Evolutionary conservation across 2,329 filamentous ascomycete species (phyloP).

Genomic region (Thelonectria rubi): DNA sequence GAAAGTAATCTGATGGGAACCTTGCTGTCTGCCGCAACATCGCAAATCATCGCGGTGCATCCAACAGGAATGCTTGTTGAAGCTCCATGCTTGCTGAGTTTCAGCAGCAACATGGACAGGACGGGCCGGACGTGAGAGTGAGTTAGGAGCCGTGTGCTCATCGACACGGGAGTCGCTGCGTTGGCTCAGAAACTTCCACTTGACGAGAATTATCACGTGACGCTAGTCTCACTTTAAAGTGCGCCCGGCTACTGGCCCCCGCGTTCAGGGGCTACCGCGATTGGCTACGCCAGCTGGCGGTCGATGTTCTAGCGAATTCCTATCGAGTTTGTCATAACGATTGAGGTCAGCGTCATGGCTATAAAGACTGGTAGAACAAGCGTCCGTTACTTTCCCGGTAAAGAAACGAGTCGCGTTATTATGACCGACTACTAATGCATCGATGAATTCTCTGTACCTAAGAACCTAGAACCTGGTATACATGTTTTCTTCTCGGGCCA

Average conservation of each 20-base stretch:
- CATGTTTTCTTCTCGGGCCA: too few species aligned
- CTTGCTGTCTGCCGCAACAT: background rate
- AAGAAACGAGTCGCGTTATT: too few species aligned
- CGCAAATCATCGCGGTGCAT: slow-evolving; percentile 6
- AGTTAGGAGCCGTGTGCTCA: slow-evolving; percentile 12
- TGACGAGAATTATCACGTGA: slow-evolving; percentile 14
- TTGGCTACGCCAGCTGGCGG: slow-evolving; percentile 7
- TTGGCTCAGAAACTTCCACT: slow-evolving; percentile 20
- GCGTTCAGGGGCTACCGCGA: slow-evolving; percentile 1
- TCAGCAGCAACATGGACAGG: slow-evolving; percentile 7
- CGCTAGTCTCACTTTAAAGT: slow-evolving; percentile 6
- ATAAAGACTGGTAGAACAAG: too few species aligned
- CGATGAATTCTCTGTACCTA: too few species aligned
- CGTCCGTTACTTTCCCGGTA: too few species aligned
- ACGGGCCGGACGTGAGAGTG: background rate
- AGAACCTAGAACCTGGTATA: too few species aligned
- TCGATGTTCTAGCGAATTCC: background rate
- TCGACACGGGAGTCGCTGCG: slow-evolving; percentile 15
- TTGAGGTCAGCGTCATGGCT: too few species aligned
- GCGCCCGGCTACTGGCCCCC: slow-evolving; percentile 1
- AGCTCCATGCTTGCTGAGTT: slow-evolving; percentile 8
- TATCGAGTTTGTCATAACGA: background rate
- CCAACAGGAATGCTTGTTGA: slow-evolving; percentile 1
- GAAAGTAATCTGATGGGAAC: slow-evolving; percentile 4
- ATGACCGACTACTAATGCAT: too few species aligned